phyloP scores from a whole-genome alignment of 176 grass and related monocot species.

The Musa troglodytarum region DNA sequence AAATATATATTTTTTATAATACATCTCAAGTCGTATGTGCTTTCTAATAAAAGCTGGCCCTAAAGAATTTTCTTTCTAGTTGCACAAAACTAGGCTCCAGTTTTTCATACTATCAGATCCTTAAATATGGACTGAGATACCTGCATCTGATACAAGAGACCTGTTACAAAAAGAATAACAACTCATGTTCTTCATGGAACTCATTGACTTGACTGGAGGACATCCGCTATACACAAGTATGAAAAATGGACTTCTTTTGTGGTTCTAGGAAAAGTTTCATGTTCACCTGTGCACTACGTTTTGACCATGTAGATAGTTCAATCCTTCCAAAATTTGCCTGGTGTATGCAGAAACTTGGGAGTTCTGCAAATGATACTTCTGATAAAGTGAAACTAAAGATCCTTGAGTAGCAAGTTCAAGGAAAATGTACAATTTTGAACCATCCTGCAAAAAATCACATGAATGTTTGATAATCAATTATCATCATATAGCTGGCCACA shows the following conservation, averaged over 20 bases:
- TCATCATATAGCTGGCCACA: too few species aligned
- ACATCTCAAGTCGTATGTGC: neutral
- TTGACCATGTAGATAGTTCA: slow-evolving; percentile 68
- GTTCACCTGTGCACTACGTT: slow-evolving; percentile 79
- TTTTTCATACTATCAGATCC: too few species aligned
- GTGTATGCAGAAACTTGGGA: slow-evolving; percentile 91
- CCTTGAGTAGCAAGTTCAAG: slow-evolving; percentile 98
- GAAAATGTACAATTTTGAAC: slow-evolving; percentile 76
- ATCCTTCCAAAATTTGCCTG: slow-evolving; percentile 74
- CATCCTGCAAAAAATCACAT: slow-evolving; percentile 31
- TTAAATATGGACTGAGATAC: too few species aligned
- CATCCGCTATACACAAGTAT: too few species aligned
- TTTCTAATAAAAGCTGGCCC: neutral
- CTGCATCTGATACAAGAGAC: too few species aligned
- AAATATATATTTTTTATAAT: neutral
- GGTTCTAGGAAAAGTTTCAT: neutral
- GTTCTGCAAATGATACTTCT: slow-evolving; percentile 65
- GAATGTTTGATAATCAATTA: neutral
- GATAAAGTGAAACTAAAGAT: slow-evolving; percentile 71
- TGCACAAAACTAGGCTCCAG: neutral
- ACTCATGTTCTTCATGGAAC: too few species aligned
- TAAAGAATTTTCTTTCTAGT: neutral
- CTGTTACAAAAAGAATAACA: too few species aligned
- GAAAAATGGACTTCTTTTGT: too few species aligned
- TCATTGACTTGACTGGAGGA: too few species aligned